Percentiles rank a stretch among this genome's conserved stretches.
These are phyloP conservation scores for Crithidia acanthocephali DNA, from an alignment of 208 protist species.

Conservation along the genomic window DNA sequence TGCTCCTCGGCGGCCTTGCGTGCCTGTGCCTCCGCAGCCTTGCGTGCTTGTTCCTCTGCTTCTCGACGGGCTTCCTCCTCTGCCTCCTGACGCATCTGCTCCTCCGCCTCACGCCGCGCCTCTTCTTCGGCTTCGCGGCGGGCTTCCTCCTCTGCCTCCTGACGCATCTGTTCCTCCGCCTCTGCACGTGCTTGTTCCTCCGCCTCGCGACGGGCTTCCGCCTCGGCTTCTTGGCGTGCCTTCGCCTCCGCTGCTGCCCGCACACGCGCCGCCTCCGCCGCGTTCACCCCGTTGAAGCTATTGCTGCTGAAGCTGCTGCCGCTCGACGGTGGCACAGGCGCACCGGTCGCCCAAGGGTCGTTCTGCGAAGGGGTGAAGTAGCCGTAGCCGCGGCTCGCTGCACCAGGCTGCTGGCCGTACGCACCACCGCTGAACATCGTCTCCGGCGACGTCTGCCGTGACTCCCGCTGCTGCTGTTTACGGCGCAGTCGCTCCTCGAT, in stretches of 20 bases:
- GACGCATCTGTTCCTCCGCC: slow-evolving; percentile 27
- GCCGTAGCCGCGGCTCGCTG: neutral
- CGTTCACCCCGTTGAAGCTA: slow-evolving; percentile 24
- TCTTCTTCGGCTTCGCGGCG: slow-evolving; percentile 25
- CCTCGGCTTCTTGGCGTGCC: slow-evolving; percentile 18
- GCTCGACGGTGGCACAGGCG: neutral
- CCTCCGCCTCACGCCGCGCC: slow-evolving; percentile 27
- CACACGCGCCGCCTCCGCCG: neutral
- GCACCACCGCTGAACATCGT: slow-evolving; percentile 1
- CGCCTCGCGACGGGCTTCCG: slow-evolving; percentile 27
- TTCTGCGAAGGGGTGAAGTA: slow-evolving; percentile 3
- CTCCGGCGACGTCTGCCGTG: slow-evolving; percentile 58
- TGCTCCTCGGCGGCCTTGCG: slow-evolving; percentile 18
- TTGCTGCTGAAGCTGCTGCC: slow-evolving; percentile 18
- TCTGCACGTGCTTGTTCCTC: slow-evolving; percentile 25
- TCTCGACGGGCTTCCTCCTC: slow-evolving; percentile 23
- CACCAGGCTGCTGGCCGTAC: neutral
- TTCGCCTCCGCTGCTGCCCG: slow-evolving; percentile 1
- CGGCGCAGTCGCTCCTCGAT: slow-evolving; percentile 52
- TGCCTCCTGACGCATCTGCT: slow-evolving; percentile 25
- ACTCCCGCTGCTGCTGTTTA: slow-evolving; percentile 42
- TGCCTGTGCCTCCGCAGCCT: slow-evolving; percentile 7
- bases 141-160: slow-evolving; percentile 21
- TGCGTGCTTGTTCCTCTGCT: slow-evolving; percentile 19
- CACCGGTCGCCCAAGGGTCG: slow-evolving; percentile 3